Percentiles rank a stretch among this genome's conserved stretches.
These are phyloP conservation scores for Stephania yunnanensis DNA, from an alignment of 164 flowering plant species.

Conservation along the genomic window DNA sequence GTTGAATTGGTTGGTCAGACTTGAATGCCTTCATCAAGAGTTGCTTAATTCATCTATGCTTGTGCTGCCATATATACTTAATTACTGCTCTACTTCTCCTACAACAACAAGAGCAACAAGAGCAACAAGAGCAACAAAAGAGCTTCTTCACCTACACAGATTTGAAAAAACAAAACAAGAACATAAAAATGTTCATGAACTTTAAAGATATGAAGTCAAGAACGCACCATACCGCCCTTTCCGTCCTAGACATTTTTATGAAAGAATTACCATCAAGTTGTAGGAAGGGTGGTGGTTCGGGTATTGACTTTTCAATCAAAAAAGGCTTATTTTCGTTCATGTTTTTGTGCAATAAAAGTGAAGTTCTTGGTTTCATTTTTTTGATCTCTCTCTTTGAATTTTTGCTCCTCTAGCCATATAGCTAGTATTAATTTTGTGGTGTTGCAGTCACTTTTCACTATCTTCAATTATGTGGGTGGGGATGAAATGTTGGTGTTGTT, in stretches of 20 bases:
- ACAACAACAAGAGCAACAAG: conserved; percentile 17
- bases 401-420: not conserved
- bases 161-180: not conserved
- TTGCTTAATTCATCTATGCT: conserved; percentile 20
- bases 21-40: conserved; percentile 56
- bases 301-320: conserved; percentile 19
- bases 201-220: conserved; percentile 55
- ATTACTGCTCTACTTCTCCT: not conserved
- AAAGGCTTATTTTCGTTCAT: conserved; percentile 5
- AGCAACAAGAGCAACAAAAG: conserved; percentile 11
- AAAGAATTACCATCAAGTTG: not conserved
- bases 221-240: conserved; percentile 61
- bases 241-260: conserved; percentile 1
- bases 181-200: not conserved
- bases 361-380: not conserved
- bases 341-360: conserved; percentile 1
- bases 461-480: not conserved
- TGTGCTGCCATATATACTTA: not conserved
- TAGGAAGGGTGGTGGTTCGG: conserved; percentile 25
- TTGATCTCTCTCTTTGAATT: not conserved
- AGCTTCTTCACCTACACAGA: conserved; percentile 4
- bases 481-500: not conserved
- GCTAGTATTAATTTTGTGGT: not conserved
- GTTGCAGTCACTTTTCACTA: not conserved
- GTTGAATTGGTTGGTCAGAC: conserved; percentile 32